These are phyloP conservation scores for Aquanectria penicillioides DNA, from an alignment of 2,329 filamentous ascomycete genomes.

Conservation along the genomic window DNA sequence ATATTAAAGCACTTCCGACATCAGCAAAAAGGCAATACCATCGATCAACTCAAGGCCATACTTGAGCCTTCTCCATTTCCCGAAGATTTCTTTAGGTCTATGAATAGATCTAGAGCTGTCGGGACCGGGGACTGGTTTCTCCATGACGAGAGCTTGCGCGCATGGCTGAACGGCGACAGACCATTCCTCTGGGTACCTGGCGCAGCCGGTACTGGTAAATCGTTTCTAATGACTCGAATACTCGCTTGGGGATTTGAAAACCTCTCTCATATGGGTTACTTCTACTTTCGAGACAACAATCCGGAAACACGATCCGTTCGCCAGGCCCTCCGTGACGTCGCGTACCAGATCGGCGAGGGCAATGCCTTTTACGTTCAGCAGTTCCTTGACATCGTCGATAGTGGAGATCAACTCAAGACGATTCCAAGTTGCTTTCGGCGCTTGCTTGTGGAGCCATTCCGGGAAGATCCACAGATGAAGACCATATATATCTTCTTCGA, in stretches of 20 bases:
- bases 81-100: conserved; percentile 53
- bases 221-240: conserved; percentile 54
- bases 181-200: conserved; percentile 57
- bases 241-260: conserved; percentile 51
- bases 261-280: conserved; percentile 52
- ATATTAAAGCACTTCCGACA: too few species aligned
- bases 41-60: conserved; percentile 53
- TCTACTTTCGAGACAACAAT: conserved; percentile 60
- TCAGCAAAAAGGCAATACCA: too few species aligned
- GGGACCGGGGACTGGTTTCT: conserved; percentile 59
- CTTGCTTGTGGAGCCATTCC: conserved; percentile 52
- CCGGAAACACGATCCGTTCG: conserved; percentile 56
- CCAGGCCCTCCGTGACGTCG: conserved; percentile 56
- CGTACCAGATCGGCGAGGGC: conserved; percentile 57
- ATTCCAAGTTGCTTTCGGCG: conserved; percentile 55
- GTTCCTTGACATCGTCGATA: conserved; percentile 47
- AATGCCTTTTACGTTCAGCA: conserved; percentile 57
- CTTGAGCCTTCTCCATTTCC: conserved; percentile 55
- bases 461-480: conserved; percentile 45
- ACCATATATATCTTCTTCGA: conserved; percentile 56
- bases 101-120: conserved; percentile 51
- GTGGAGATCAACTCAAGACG: conserved; percentile 54
- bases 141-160: conserved; percentile 49
- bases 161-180: conserved; percentile 51
- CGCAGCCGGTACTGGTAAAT: conserved; percentile 58